Conservation (phyloP, 345 rosid genomes). For the Rhizophora mangle region DNA sequence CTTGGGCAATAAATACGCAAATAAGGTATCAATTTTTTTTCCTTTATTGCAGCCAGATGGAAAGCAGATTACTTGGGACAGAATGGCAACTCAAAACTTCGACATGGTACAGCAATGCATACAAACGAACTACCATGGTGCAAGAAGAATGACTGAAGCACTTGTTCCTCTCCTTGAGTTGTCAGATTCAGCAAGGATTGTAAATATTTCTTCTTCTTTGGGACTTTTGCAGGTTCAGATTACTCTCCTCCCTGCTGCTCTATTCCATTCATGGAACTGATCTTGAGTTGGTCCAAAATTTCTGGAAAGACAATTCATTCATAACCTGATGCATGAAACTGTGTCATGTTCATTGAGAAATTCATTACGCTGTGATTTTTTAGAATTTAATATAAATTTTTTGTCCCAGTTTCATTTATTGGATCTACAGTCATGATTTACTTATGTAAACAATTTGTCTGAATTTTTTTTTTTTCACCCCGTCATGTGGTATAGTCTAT, state of each 20-base stretch:
- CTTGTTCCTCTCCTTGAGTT: constrained; percentile 35
- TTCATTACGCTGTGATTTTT: no score
- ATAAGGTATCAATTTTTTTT: background rate
- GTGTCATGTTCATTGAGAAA: no score
- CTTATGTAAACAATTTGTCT: background rate
- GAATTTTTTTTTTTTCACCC: background rate
- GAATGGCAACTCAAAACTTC: constrained; percentile 16
- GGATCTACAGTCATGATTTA: background rate
- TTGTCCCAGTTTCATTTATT: no score
- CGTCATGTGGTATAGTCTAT: constrained; percentile 20
- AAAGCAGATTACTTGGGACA: constrained; percentile 4
- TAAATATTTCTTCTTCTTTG: constrained; percentile 9
- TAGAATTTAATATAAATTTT: no score
- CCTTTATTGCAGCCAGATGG: constrained; percentile 15
- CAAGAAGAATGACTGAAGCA: constrained; percentile 33
- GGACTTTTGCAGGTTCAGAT: constrained; percentile 5
- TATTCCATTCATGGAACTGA: no score
- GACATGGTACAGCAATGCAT: constrained; percentile 34
- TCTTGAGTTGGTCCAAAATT: no score
- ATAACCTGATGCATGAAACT: no score
- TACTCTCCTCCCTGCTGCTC: background rate
- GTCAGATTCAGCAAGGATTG: constrained; percentile 13
- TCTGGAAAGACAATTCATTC: no score
- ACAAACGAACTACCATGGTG: constrained; percentile 45
- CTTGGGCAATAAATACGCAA: background rate